These are phyloP conservation scores for Backusella parvicylindrica DNA, from an alignment of 192 early-diverging fungal genomes.

Conservation along the genomic window DNA sequence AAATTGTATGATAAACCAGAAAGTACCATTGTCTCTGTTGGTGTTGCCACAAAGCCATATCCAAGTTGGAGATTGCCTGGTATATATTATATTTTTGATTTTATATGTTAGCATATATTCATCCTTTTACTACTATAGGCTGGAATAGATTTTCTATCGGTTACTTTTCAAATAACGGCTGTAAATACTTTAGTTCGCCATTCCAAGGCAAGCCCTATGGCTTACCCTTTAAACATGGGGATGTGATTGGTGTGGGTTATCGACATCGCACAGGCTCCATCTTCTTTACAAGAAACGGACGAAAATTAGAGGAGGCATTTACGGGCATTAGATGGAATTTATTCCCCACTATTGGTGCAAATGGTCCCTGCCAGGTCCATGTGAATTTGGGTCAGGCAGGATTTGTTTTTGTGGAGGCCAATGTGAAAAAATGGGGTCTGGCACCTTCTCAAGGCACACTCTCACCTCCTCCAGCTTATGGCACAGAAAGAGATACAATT, in stretches of 20 bases:
- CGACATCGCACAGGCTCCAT: conserved; percentile 46
- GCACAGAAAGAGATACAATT: conserved; percentile 65
- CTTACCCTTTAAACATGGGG: conserved; percentile 35
- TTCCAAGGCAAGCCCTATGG: conserved; percentile 32
- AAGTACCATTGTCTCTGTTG: conserved; percentile 43
- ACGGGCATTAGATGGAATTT: conserved; percentile 32
- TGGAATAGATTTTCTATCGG: conserved; percentile 49
- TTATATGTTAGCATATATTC: conserved; percentile 8
- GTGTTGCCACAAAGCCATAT: conserved; percentile 48
- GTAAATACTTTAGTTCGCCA: conserved; percentile 37
- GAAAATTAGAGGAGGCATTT: conserved; percentile 36
- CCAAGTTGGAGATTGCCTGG: conserved; percentile 46
- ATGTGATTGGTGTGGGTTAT: conserved; percentile 52
- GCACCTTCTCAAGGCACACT: conserved; percentile 68
- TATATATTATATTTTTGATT: no score
- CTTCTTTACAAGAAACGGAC: conserved; percentile 51
- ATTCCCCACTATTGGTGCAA: conserved; percentile 43
- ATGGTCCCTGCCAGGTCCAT: conserved; percentile 42
- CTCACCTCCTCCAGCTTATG: conserved; percentile 75
- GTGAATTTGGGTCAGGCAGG: conserved; percentile 43
- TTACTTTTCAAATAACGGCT: conserved; percentile 39
- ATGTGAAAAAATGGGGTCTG: conserved; percentile 82
- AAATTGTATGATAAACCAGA: conserved; percentile 37
- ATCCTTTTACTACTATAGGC: conserved; percentile 15
- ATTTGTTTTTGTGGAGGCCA: conserved; percentile 83